These are phyloP conservation scores for Clarireedia monteithiana DNA, from an alignment of 2,329 filamentous ascomycete species.

Conservation along the genomic window DNA sequence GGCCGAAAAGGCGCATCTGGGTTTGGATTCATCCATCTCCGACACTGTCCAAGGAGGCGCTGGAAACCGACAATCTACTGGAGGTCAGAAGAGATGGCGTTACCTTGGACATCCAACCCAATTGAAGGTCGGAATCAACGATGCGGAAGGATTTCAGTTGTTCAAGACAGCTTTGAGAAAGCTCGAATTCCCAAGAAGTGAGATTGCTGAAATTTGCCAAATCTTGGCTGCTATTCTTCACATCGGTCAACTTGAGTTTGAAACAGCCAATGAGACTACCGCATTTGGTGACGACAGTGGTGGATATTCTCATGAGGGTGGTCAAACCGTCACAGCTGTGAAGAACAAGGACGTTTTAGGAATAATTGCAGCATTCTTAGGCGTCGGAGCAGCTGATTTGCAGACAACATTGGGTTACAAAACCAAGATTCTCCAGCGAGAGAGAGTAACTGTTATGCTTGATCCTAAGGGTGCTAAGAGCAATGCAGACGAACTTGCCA, in stretches of 20 bases:
- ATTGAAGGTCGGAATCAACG: slow-evolving; percentile 94
- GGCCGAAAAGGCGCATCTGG: slow-evolving; percentile 82
- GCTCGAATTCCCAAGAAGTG: slow-evolving; percentile 84
- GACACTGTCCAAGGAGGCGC: slow-evolving; percentile 32
- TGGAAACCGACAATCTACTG: slow-evolving; percentile 42
- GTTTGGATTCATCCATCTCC: slow-evolving; percentile 44
- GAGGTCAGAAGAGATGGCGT: slow-evolving; percentile 75
- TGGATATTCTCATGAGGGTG: slow-evolving; percentile 92
- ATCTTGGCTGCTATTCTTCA: slow-evolving; percentile 91
- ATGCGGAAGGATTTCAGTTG: slow-evolving; percentile 89
- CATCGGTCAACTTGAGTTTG: slow-evolving; percentile 93
- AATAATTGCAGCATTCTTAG: slow-evolving; percentile 89
- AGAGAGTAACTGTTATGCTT: slow-evolving; percentile 97
- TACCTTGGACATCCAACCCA: slow-evolving; percentile 95
- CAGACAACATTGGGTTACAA: slow-evolving; percentile 90
- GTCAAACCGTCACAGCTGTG: slow-evolving; percentile 74
- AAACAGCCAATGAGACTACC: slow-evolving; percentile 70
- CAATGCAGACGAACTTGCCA: slow-evolving; percentile 89
- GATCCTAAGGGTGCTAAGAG: slow-evolving; percentile 83
- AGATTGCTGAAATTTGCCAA: slow-evolving; percentile 96
- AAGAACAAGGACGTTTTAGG: slow-evolving; percentile 87
- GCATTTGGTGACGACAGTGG: slow-evolving; percentile 83
- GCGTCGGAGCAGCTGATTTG: slow-evolving; percentile 71
- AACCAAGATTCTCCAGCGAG: slow-evolving; percentile 91
- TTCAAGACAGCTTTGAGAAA: slow-evolving; percentile 95